Percentiles rank a stretch among this genome's conserved stretches.
phyloP scores from a whole-genome alignment of 1,139 yeast species.

The Saccharomyces uvarum region DNA sequence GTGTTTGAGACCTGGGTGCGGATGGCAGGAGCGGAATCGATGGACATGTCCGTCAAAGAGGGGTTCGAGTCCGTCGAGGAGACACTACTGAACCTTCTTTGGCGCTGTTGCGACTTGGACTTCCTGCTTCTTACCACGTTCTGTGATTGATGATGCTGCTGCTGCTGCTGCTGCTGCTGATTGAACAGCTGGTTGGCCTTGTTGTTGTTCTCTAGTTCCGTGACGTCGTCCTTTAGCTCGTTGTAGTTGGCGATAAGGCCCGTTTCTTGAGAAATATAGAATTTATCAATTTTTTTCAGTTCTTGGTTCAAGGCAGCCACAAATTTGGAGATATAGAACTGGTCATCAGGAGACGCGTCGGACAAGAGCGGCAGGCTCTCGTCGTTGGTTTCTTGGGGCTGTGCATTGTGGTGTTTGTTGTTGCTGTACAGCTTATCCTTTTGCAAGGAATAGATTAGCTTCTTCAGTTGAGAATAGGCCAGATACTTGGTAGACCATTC shows the following conservation, averaged over 20 bases:
- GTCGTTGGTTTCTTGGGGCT: conserved; percentile 5
- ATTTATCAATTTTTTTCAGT: conserved; percentile 51
- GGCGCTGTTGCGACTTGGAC: conserved; percentile 6
- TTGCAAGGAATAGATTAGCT: conserved; percentile 57
- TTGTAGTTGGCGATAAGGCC: conserved; percentile 43
- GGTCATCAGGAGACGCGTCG: conserved; percentile 11
- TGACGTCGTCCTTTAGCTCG: conserved; percentile 41
- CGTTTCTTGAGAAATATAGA: conserved; percentile 49
- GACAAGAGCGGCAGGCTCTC: conserved; percentile 3
- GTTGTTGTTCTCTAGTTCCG: conserved; percentile 28
- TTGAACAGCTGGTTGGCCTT: conserved; percentile 8
- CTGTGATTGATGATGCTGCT: conserved; percentile 9
- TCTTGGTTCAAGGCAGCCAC: conserved; percentile 51
- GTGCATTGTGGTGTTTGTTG: background rate
- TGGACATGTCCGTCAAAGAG: conserved; percentile 7
- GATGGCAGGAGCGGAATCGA: conserved; percentile 13
- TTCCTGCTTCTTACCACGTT: conserved; percentile 9
- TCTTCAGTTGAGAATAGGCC: conserved; percentile 64
- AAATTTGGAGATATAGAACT: conserved; percentile 31
- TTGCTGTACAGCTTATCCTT: conserved; percentile 42
- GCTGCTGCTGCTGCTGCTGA: conserved; percentile 3
- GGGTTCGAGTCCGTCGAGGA: conserved; percentile 10
- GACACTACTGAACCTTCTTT: conserved; percentile 11
- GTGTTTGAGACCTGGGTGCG: conserved; percentile 1
- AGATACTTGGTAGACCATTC: conserved; percentile 72